Conservation (phyloP, 2,329 filamentous ascomycete species). For the Neoscytalidium dimidiatum region DNA sequence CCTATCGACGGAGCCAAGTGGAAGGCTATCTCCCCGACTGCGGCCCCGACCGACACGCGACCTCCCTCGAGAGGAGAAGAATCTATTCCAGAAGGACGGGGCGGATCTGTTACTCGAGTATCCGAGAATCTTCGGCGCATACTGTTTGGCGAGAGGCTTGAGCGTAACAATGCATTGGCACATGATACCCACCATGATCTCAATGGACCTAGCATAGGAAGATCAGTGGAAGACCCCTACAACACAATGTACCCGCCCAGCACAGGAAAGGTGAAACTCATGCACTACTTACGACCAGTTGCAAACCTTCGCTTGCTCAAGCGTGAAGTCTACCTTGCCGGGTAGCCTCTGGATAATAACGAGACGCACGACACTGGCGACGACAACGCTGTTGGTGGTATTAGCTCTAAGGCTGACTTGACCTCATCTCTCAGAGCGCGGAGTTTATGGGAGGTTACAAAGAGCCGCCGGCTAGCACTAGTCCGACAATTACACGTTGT, state of each 20-base stretch:
- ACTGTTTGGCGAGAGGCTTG: conserved; percentile 72
- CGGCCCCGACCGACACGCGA: not conserved
- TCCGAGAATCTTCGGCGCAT: conserved; percentile 53
- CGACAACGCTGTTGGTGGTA: not conserved
- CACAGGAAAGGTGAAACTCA: not conserved
- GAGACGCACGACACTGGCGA: not conserved
- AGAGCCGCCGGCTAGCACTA: not conserved
- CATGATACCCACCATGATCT: conserved; percentile 82
- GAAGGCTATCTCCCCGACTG: not conserved
- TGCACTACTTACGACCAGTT: not conserved
- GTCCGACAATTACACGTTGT: not conserved
- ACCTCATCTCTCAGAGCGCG: not conserved
- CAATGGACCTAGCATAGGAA: conserved; percentile 50
- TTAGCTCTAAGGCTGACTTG: not conserved
- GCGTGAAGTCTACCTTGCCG: not conserved
- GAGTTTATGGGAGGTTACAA: not conserved
- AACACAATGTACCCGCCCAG: no score
- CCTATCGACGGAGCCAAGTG: not conserved
- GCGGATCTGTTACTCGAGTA: conserved; percentile 29
- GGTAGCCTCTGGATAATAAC: not conserved
- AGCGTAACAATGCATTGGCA: conserved; percentile 82
- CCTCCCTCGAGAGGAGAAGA: not conserved
- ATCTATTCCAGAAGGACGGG: not conserved
- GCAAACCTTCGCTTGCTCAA: not conserved
- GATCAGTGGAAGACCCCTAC: not conserved